Base-by-base conservation (phyloP, 129 eudicot genomes). In the sunflower (Helianthus annuus) region DNA sequence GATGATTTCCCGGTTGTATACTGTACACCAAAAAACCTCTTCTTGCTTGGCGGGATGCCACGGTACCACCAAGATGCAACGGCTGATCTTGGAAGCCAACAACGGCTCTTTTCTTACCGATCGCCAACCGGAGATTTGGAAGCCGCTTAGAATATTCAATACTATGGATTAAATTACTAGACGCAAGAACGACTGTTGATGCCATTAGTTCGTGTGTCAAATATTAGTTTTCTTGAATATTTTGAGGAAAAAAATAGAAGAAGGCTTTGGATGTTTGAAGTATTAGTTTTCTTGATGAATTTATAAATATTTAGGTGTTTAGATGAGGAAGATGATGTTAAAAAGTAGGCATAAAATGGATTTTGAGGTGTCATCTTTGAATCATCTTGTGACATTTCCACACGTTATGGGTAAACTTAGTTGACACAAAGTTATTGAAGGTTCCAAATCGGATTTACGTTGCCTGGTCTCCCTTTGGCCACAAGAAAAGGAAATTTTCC, bases 1-100 rank as follows among this genome's bases (percentile, higher is more conserved):
- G 69, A 56, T 13, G 62, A 74, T 65, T 66, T 66, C 66, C 73
- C 0, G 73, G 66, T 53, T 65, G 66, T 39, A 42, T 4, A 42
- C 73, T 9, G 2, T 14, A 42, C 14, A 55, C 66, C 55, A 48
- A 53, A 46, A 75, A 65, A 36, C 0, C 14, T 66, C 46, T 54
- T 34, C 73, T 60, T 65, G 66, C 10, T 53, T 5, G 66, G 19
- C 36, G 6, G 9, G 12, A 53, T 14, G 72, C 9, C 8, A 10
- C 19, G 2, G 46, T 38, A 10, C 70, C 54, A 1, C 40, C 70
- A 49, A 63, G 4, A 16, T 8, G 36, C 55, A 9, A 39, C 10
- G 14, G 1, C 49, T 5, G 79, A 22, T 14, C 4, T 14, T 24
- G 68, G 15, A 44, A 12, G 6, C 49, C 38, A 1, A 45, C 9